Conservation (phyloP, 192 early-diverging fungal species). For the Martensiomyces pterosporus region DNA sequence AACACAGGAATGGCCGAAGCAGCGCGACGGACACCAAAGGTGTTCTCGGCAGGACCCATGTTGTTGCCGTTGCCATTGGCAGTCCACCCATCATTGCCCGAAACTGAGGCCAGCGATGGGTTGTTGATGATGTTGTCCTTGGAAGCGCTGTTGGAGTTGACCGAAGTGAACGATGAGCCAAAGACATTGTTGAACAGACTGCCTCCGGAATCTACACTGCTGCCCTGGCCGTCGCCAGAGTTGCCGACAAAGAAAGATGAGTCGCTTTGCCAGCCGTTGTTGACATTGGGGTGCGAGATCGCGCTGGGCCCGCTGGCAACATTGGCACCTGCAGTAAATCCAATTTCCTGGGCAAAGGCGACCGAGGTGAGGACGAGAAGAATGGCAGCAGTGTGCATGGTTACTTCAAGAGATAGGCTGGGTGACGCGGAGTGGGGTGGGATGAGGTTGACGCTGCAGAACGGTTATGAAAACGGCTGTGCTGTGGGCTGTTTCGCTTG, state of each 20-base stretch:
- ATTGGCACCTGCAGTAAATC: slow-evolving; percentile 15
- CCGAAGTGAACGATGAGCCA: slow-evolving; percentile 36
- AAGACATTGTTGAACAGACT: slow-evolving; percentile 45
- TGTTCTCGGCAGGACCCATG: slow-evolving; percentile 44
- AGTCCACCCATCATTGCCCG: slow-evolving; percentile 48
- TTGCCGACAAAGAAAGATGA: slow-evolving; percentile 25
- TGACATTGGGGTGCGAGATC: slow-evolving; percentile 45
- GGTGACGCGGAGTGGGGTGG: too few relatives aligned
- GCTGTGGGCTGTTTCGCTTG: too few relatives aligned
- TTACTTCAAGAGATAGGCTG: too few relatives aligned
- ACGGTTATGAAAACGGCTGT: too few relatives aligned
- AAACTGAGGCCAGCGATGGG: slow-evolving; percentile 32
- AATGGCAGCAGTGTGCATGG: slow-evolving; percentile 32
- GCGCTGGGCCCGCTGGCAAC: slow-evolving; percentile 36
- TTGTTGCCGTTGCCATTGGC: slow-evolving; percentile 44
- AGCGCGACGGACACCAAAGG: slow-evolving; percentile 22
- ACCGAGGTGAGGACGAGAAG: neutral
- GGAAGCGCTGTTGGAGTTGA: slow-evolving; percentile 41
- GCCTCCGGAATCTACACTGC: too few relatives aligned
- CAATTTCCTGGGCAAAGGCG: neutral
- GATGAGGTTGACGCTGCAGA: too few relatives aligned
- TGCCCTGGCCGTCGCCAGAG: slow-evolving; percentile 5
- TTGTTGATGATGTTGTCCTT: slow-evolving; percentile 51
- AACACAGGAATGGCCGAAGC: slow-evolving; percentile 15
- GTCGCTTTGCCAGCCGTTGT: slow-evolving; percentile 48